These are phyloP conservation scores for Penicillium maclennaniae DNA, from an alignment of 495 filamentous ascomycete genomes.

Conservation along the genomic window DNA sequence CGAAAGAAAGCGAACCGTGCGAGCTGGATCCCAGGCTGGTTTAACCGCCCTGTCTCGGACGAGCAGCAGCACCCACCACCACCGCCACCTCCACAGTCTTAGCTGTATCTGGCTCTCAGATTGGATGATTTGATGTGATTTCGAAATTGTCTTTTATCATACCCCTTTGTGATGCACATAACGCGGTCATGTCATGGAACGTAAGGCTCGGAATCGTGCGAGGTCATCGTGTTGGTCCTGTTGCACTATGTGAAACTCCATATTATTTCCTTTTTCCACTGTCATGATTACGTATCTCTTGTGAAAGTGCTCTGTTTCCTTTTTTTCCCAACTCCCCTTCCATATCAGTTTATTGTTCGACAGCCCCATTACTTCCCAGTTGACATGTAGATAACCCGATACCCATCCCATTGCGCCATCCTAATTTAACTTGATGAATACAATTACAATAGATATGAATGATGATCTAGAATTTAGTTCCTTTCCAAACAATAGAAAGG, in stretches of 20 bases:
- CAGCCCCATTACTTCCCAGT: not conserved
- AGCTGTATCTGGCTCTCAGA: conserved; percentile 6
- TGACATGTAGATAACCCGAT: not conserved
- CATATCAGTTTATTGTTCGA: not conserved
- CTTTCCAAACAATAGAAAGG: not conserved
- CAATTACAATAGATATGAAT: not conserved
- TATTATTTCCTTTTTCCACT: not conserved
- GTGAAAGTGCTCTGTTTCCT: not conserved
- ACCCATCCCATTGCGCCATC: conserved; percentile 10
- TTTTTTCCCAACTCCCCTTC: not conserved
- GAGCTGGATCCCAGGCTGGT: conserved; percentile 59
- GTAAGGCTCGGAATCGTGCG: conserved; percentile 8
- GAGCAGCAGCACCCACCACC: conserved; percentile 12
- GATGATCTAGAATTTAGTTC: not conserved
- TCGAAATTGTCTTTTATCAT: conserved; percentile 24
- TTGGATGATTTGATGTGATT: conserved; percentile 29
- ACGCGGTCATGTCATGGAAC: conserved; percentile 23
- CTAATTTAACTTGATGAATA: not conserved
- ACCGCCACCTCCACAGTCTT: conserved; percentile 6
- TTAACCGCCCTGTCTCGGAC: conserved; percentile 37
- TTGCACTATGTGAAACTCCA: conserved; percentile 8
- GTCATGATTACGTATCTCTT: not conserved
- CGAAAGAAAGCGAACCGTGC: conserved; percentile 57
- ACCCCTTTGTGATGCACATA: conserved; percentile 31
- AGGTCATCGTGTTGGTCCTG: conserved; percentile 11